Base-by-base conservation (phyloP, 495 filamentous ascomycete species). In the Aspergillus bertholletiae region DNA sequence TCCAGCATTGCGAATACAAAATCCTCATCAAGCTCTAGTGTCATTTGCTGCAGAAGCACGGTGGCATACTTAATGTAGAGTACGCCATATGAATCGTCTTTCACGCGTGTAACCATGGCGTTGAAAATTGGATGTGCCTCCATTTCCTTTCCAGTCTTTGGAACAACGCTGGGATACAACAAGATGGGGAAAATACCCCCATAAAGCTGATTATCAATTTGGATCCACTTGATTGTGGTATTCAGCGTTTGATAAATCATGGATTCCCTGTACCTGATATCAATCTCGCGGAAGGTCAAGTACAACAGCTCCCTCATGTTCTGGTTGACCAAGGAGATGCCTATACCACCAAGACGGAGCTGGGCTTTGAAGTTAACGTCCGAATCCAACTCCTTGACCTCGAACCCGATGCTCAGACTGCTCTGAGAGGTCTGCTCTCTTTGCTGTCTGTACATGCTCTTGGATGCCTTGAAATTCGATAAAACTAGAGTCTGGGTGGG, bases 21-120 rank as follows among this genome's bases (percentile, higher is more conserved):
- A 66, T 98, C 94, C 65, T 98, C 94, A 59, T 98, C 94, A 43
- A 98, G 86, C 69, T 98, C 94, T 2, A 97, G 74, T 0, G 95
- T 97, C 93, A 98, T 97, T 71, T 98, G 90, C 70, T 98, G 94
- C 46, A 98, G 72, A 23, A 98, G 80, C 15, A 98, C 49, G 0
- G 92, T 97, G 37, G 92, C 90, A 68, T 97, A 97, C 72, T 98
- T 98, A 77, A 98, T 94, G 71, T 98, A 98, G 45, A 96, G 79
- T 44, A 98, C 95, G 58, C 94, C 94, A 61, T 97, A 97, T 3
- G 92, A 95, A 67, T 98, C 93, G 63, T 98, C 95, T 71, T 97
- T 97, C 64, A 98, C 93, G 23, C 92, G 80, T 13, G 92, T 96
- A 28, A 97, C 77, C 84, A 88, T 90, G 35, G 88, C 82, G 60